phyloP scores from a whole-genome alignment of 805 yeast genomes.

The Sugiyamaella qingdaonensis region DNA sequence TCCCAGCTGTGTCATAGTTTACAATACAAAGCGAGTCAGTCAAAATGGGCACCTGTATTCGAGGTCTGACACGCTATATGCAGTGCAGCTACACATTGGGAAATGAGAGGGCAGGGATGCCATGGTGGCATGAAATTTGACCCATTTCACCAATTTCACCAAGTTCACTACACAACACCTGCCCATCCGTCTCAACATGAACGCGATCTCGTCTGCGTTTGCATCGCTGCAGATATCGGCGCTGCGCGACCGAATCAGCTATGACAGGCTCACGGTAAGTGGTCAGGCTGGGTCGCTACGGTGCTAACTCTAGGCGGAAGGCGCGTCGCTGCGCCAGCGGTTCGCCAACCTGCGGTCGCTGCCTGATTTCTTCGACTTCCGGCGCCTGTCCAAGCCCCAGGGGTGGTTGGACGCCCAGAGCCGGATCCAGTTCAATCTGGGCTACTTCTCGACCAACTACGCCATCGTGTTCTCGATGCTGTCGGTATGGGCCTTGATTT shows the following conservation, averaged over 20 bases:
- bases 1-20: too few species aligned
- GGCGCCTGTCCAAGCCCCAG: slow-evolving; percentile 84
- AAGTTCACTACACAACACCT: too few species aligned
- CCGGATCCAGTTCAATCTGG: slow-evolving; percentile 80
- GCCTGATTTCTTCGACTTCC: slow-evolving; percentile 88
- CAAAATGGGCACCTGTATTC: too few species aligned
- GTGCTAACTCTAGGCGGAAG: not conserved
- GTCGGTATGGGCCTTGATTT: slow-evolving; percentile 78
- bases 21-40: too few species aligned
- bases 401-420: slow-evolving; percentile 86
- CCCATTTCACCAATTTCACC: too few species aligned
- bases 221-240: slow-evolving; percentile 20
- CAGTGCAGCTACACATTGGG: too few species aligned
- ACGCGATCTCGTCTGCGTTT: slow-evolving; percentile 17
- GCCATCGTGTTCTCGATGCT: slow-evolving; percentile 65
- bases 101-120: too few species aligned
- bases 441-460: slow-evolving; percentile 86
- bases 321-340: slow-evolving; percentile 49
- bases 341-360: slow-evolving; percentile 78
- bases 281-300: not conserved
- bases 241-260: slow-evolving; percentile 44
- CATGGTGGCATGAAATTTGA: too few species aligned
- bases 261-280: slow-evolving; percentile 46
- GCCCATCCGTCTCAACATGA: slow-evolving; percentile 9
- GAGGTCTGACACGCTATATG: too few species aligned